These are phyloP conservation scores for Sporobolomyces phaffii DNA, from an alignment of 768 basidiomycete species.

Conservation along the genomic window DNA sequence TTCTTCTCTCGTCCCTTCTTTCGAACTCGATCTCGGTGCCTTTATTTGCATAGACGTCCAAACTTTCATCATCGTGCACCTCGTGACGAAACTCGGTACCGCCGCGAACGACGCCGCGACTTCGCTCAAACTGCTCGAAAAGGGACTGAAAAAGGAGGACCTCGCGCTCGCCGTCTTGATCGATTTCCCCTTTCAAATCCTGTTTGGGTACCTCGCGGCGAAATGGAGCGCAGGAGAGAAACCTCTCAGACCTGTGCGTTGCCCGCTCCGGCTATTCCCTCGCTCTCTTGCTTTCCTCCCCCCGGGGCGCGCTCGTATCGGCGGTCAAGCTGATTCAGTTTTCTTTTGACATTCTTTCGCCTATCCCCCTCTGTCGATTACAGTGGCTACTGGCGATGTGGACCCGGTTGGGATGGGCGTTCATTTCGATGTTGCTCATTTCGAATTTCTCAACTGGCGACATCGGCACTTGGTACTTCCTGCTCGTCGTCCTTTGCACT, in stretches of 20 bases:
- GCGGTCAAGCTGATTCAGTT: too few species aligned
- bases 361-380: too few species aligned
- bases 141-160: slow-evolving; percentile 90
- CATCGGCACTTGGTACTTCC: slow-evolving; percentile 60
- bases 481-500: slow-evolving; percentile 71
- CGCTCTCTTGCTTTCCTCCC: too few species aligned
- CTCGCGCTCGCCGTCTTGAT: slow-evolving; percentile 90
- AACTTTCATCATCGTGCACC: slow-evolving; percentile 72
- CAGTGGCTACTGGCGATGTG: slow-evolving; percentile 83
- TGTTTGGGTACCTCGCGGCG: slow-evolving; percentile 89
- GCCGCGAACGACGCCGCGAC: slow-evolving; percentile 88
- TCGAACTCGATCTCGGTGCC: not conserved
- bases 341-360: too few species aligned
- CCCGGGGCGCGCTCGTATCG: too few species aligned
- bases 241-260: slow-evolving; percentile 59
- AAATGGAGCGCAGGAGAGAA: slow-evolving; percentile 77
- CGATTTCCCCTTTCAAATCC: slow-evolving; percentile 95
- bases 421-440: slow-evolving; percentile 69
- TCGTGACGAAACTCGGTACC: slow-evolving; percentile 90
- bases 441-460: slow-evolving; percentile 68
- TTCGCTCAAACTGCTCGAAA: slow-evolving; percentile 89
- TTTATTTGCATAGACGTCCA: slow-evolving; percentile 65
- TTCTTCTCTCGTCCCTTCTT: too few species aligned
- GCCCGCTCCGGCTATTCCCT: not conserved
- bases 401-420: slow-evolving; percentile 70